These are phyloP conservation scores for Boletus vermiculosoides DNA, from an alignment of 768 basidiomycete genomes.

Conservation along the genomic window DNA sequence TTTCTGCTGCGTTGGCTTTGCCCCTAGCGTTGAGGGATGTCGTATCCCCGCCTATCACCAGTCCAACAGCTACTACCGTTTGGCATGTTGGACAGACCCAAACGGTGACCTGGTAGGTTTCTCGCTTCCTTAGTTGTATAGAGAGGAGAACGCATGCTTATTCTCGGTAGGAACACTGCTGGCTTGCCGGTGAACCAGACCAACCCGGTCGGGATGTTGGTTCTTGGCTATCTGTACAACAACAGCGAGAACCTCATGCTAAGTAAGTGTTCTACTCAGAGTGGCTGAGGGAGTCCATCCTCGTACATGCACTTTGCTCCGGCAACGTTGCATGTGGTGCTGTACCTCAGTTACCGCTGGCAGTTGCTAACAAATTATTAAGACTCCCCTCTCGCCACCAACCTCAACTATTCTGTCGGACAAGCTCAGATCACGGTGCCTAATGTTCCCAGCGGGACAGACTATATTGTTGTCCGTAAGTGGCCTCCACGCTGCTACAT, in stretches of 20 bases:
- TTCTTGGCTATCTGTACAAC: slow-evolving; percentile 26
- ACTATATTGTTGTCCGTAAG: slow-evolving; percentile 40
- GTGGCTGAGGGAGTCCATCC: not conserved
- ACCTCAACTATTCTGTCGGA: slow-evolving; percentile 32
- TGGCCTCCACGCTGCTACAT: not conserved
- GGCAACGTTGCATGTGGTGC: not conserved
- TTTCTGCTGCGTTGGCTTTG: slow-evolving; percentile 26
- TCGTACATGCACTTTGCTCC: not conserved
- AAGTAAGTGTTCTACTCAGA: slow-evolving; percentile 16
- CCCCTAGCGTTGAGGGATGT: slow-evolving; percentile 44
- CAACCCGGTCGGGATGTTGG: slow-evolving; percentile 33
- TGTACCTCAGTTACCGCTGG: not conserved
- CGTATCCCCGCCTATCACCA: slow-evolving; percentile 47
- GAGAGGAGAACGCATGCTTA: slow-evolving; percentile 35
- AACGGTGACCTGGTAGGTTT: slow-evolving; percentile 50
- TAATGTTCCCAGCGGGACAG: slow-evolving; percentile 28
- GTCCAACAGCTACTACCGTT: slow-evolving; percentile 39
- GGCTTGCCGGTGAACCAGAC: slow-evolving; percentile 29
- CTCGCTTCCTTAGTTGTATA: slow-evolving; percentile 15
- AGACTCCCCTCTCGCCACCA: slow-evolving; percentile 38
- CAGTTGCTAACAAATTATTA: slow-evolving; percentile 8
- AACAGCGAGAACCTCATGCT: slow-evolving; percentile 34
- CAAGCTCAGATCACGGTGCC: slow-evolving; percentile 37
- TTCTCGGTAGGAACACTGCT: slow-evolving; percentile 23
- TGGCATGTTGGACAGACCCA: slow-evolving; percentile 46